Evolutionary conservation across 2,329 filamentous ascomycete species (phyloP).

Genomic region (Cryphonectria nitschkei): DNA sequence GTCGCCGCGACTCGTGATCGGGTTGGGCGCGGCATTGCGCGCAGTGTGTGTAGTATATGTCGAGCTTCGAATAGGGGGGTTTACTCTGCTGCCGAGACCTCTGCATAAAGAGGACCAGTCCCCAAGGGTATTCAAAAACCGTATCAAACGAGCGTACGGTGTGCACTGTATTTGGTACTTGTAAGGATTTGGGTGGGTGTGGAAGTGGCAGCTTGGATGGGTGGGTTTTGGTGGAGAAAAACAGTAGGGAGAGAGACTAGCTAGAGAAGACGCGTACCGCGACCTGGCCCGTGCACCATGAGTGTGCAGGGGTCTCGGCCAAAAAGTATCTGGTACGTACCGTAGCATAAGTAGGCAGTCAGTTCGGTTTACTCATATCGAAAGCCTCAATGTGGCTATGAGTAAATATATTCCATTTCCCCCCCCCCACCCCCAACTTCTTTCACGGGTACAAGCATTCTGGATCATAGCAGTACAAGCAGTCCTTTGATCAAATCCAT

Average conservation of each 20-base stretch:
- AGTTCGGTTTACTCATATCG: neutral
- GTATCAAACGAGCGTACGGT: constrained; percentile 20
- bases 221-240: constrained; percentile 23
- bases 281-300: constrained; percentile 23
- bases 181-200: constrained; percentile 13
- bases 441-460: neutral
- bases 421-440: too few relatives aligned
- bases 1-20: constrained; percentile 37
- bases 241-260: constrained; percentile 14
- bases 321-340: neutral
- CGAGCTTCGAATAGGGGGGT: neutral
- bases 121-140: neutral
- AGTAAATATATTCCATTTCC: neutral
- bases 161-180: constrained; percentile 8
- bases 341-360: too few relatives aligned
- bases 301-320: neutral
- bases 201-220: constrained; percentile 21
- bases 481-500: neutral
- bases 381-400: neutral
- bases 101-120: neutral
- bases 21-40: constrained; percentile 38
- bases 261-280: constrained; percentile 24
- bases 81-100: constrained; percentile 6
- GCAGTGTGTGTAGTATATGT: neutral
- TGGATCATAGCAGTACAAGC: neutral